Base-by-base conservation (phyloP, 192 early-diverging fungal species). In the Funneliformis mosseae region DNA sequence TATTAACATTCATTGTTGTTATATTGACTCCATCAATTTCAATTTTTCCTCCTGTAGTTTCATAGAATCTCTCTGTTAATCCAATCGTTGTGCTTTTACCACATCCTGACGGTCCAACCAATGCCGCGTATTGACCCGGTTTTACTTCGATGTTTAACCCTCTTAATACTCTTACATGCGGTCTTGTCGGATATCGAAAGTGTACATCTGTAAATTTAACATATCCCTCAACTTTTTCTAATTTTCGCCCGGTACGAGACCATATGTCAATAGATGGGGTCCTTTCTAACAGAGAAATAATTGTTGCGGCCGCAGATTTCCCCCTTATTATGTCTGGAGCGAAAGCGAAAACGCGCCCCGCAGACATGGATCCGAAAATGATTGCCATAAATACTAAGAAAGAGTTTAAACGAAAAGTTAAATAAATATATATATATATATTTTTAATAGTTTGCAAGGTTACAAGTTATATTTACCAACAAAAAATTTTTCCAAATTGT, bases 91-190 rank as follows among this genome's bases (percentile, higher is more conserved):
- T 93, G 11, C 87, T 89, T 81, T 94, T 94, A 76, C 87, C 85
- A 74, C 87, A 90, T 4, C 94, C 94, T 18, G 93, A 94, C 39
- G 88, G 83, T 3, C 95, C 95, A 9, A 96, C 95, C 23, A 96
- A 83, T 12, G 95, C 95, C 45, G 94, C 90, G 25, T 92, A 95
- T 79, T 88, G 83, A 25, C 93, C 93, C 33, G 90, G 74, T 33
- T 84, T 79, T 25, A 93, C 85, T 43, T 87, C 77, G n/a, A 94
- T 81, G 64, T 81, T 80, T 39, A 92, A 85, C 61, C 87, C 83
- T 12, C 88, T 83, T 50, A 93, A 83, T 77, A 94, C 89, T 3
- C 85, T 84, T 66, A 92, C 86, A 62, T 93, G 89, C 2, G 88
- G 81, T 27, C 91, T 87, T 8, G 90, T 84, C 6, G 93, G 93